A percentile compares a stretch with the other conserved stretches of the same genome.
These are phyloP conservation scores for Zymoseptoria pseudotritici DNA, from an alignment of 2,329 filamentous ascomycete genomes.

Conservation along the genomic window DNA sequence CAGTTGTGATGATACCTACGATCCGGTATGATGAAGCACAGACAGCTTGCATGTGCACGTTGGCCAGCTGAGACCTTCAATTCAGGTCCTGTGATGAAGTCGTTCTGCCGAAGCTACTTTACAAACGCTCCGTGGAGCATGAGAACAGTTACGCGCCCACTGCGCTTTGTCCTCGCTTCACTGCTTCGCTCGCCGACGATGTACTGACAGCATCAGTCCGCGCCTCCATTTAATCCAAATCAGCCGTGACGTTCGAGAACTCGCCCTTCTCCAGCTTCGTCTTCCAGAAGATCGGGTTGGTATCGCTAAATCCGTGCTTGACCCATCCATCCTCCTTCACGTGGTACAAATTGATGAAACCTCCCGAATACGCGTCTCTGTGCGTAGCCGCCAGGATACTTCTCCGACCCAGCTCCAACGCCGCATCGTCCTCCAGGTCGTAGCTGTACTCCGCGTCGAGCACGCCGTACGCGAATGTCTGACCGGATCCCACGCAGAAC, in stretches of 20 bases:
- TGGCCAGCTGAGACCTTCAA: background rate
- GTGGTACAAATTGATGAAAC: constrained; percentile 97
- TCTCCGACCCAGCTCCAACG: constrained; percentile 79
- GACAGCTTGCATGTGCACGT: background rate
- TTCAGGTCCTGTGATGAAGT: background rate
- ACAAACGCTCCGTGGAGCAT: background rate
- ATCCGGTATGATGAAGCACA: background rate
- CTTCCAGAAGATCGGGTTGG: constrained; percentile 99
- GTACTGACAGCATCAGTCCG: background rate
- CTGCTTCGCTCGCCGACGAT: background rate
- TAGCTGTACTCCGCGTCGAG: constrained; percentile 92
- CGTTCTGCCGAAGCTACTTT: background rate
- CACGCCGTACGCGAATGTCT: constrained; percentile 98
- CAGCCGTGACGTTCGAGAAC: constrained; percentile 88
- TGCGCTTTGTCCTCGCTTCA: background rate
- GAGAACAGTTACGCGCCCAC: background rate
- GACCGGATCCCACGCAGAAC: constrained; percentile 95
- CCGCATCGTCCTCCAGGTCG: constrained; percentile 78
- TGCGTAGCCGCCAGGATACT: constrained; percentile 96
- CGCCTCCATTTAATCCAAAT: constrained; percentile 39
- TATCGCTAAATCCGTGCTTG: constrained; percentile 96
- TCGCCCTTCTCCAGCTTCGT: constrained; percentile 98
- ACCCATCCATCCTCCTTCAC: constrained; percentile 99
- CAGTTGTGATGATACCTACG: background rate
- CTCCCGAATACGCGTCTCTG: constrained; percentile 96